Percentiles rank a stretch among this genome's conserved stretches.
Evolutionary conservation across 129 eudicot species (phyloP).

Genomic region (Flaveria ramosissima): DNA sequence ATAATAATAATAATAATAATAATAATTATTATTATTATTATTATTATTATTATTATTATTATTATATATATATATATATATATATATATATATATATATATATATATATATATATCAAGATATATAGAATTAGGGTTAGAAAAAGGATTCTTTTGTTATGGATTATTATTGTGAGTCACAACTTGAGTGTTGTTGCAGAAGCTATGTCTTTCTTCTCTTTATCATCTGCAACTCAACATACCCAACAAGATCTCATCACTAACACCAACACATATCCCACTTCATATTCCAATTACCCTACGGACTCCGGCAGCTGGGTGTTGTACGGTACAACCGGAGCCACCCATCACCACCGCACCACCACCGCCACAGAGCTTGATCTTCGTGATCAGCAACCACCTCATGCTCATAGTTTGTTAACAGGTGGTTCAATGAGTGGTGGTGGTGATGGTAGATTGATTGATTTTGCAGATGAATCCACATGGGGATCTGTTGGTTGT

Average conservation of each 20-base stretch:
- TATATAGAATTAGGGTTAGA: slow-evolving; percentile 38
- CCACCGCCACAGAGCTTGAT: slow-evolving; percentile 28
- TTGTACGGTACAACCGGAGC: slow-evolving; percentile 34
- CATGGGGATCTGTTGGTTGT: slow-evolving; percentile 45
- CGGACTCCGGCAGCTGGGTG: slow-evolving; percentile 29
- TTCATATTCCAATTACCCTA: slow-evolving; percentile 32
- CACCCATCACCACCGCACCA: slow-evolving; percentile 33
- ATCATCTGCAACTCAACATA: slow-evolving; percentile 38
- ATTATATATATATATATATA: too few species aligned
- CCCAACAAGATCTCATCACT: slow-evolving; percentile 13
- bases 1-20: too few species aligned
- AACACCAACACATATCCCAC: slow-evolving; percentile 11
- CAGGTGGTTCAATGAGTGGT: slow-evolving; percentile 24
- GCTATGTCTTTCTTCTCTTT: slow-evolving; percentile 75
- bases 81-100: too few species aligned
- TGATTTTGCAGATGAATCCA: slow-evolving; percentile 45
- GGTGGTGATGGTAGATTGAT: slow-evolving; percentile 32
- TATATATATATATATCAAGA: too few species aligned
- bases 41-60: too few species aligned
- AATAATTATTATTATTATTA: too few species aligned
- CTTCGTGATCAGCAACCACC: slow-evolving; percentile 23
- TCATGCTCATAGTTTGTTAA: slow-evolving; percentile 40
- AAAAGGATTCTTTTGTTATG: slow-evolving; percentile 44
- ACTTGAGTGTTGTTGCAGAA: slow-evolving; percentile 31
- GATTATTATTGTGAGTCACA: slow-evolving; percentile 36